Conservation (phyloP, 2,329 filamentous ascomycete species). For the Aspergillus unguis region DNA sequence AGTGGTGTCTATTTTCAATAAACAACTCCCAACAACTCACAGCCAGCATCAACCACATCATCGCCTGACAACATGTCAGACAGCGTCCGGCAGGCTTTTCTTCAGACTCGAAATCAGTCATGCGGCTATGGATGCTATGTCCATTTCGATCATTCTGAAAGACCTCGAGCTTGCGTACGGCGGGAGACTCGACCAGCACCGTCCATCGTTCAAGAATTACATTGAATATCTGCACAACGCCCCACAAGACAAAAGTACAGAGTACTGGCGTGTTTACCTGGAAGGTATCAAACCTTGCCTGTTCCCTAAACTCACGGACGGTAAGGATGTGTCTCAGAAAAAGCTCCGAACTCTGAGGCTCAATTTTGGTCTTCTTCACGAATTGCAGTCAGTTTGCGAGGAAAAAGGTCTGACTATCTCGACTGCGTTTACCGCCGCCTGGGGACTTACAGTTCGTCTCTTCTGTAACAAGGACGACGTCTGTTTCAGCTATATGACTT, state of each 20-base stretch:
- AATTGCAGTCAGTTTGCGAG: constrained; percentile 41
- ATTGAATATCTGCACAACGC: constrained; percentile 30
- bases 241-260: constrained; percentile 26
- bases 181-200: constrained; percentile 38
- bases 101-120: constrained; percentile 52
- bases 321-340: constrained; percentile 17
- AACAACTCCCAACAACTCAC: constrained; percentile 26
- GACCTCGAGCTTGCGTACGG: constrained; percentile 48
- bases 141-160: constrained; percentile 47
- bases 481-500: constrained; percentile 47
- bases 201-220: constrained; percentile 36
- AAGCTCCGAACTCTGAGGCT: constrained; percentile 30
- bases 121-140: constrained; percentile 51
- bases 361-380: constrained; percentile 26
- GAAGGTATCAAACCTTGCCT: constrained; percentile 32
- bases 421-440: constrained; percentile 65
- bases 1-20: constrained; percentile 29
- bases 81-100: constrained; percentile 36
- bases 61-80: constrained; percentile 46
- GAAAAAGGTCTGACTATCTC: constrained; percentile 47
- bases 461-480: constrained; percentile 69
- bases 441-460: constrained; percentile 62
- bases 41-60: constrained; percentile 39
- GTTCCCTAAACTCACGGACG: constrained; percentile 37
- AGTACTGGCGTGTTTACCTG: constrained; percentile 40